Evolutionary conservation across 2,329 filamentous ascomycete species (phyloP).

Genomic region (Colletotrichum sp.): DNA sequence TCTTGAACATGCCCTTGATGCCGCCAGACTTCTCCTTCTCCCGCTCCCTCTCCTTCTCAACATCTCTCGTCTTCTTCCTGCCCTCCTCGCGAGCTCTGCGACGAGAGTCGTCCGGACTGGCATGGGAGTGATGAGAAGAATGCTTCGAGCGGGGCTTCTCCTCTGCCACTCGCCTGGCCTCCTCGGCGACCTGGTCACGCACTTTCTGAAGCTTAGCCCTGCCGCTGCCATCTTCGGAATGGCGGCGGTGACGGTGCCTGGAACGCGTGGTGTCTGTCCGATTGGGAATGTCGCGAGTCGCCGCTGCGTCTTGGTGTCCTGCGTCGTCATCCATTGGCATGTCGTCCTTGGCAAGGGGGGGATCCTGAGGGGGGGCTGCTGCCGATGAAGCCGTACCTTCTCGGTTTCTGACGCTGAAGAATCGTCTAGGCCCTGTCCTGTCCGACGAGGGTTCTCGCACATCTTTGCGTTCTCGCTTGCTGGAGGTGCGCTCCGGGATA

Average conservation of each 20-base stretch:
- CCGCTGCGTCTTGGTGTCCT: conserved; percentile 26
- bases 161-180: conserved; percentile 21
- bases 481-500: conserved; percentile 10
- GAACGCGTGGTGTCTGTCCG: conserved; percentile 35
- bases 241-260: conserved; percentile 26
- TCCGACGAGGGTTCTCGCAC: background rate
- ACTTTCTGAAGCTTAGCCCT: conserved; percentile 27
- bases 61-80: conserved; percentile 8
- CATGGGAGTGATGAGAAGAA: background rate
- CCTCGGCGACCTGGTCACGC: conserved; percentile 25
- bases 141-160: conserved; percentile 33
- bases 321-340: conserved; percentile 18
- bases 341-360: conserved; percentile 23
- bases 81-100: background rate
- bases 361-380: conserved; percentile 19
- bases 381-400: conserved; percentile 34
- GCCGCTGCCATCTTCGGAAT: conserved; percentile 29
- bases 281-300: conserved; percentile 32
- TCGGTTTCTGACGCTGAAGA: conserved; percentile 45
- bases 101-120: conserved; percentile 19
- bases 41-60: conserved; percentile 29
- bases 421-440: conserved; percentile 38
- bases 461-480: conserved; percentile 32
- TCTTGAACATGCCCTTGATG: conserved; percentile 41
- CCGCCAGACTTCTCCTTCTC: conserved; percentile 33